Evolutionary conservation across 495 filamentous ascomycete species (phyloP).

Genomic region (Coniosporium apollinis): DNA sequence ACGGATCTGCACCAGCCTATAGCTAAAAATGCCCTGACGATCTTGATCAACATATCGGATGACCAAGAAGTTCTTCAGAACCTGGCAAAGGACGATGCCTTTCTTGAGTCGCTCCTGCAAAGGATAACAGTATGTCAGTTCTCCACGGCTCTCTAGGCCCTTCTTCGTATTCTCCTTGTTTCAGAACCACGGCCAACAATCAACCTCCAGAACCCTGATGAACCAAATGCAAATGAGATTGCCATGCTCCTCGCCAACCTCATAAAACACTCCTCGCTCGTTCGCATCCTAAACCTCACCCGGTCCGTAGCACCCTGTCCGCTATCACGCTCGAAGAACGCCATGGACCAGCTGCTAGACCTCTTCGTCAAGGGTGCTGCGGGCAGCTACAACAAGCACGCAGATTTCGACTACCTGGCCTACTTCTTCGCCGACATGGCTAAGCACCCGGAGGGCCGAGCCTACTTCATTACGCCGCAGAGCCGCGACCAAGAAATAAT

Average conservation of each 20-base stretch:
- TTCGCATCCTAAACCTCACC: conserved; percentile 46
- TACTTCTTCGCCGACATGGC: conserved; percentile 90
- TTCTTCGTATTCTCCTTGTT: too few species aligned
- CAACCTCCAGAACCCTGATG: conserved; percentile 35
- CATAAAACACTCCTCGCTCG: conserved; percentile 56
- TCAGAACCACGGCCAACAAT: too few species aligned
- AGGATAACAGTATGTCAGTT: conserved; percentile 56
- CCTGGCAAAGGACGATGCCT: conserved; percentile 64
- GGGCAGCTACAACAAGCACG: conserved; percentile 64
- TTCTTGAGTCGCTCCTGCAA: conserved; percentile 53
- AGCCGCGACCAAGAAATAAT: conserved; percentile 56
- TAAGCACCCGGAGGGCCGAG: conserved; percentile 49
- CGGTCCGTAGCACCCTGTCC: conserved; percentile 40
- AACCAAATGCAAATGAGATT: conserved; percentile 65
- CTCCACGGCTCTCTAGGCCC: background rate
- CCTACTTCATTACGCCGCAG: conserved; percentile 57
- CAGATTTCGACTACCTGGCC: conserved; percentile 78
- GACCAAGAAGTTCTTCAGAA: conserved; percentile 54
- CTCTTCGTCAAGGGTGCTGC: conserved; percentile 85
- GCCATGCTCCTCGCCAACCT: conserved; percentile 91
- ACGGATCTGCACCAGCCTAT: conserved; percentile 44
- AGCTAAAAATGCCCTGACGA: conserved; percentile 79
- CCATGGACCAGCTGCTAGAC: conserved; percentile 82
- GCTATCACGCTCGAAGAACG: conserved; percentile 48
- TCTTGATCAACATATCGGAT: conserved; percentile 77